Conservation (phyloP, 116 monocot genomes). For the Phalaenopsis hybrid region DNA sequence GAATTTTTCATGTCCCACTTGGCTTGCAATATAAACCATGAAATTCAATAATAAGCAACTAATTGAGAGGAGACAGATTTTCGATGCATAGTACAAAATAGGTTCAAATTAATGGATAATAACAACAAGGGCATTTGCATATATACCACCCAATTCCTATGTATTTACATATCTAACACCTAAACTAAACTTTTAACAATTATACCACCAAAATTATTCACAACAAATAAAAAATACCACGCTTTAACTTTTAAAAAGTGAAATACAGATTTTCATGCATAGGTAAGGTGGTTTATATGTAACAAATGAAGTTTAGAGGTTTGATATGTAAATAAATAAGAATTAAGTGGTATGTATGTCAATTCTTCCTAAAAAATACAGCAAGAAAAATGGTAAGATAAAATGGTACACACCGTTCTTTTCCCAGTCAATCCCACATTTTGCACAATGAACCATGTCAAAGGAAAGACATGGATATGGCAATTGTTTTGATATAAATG, state of each 20-base stretch:
- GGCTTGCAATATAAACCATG: not conserved
- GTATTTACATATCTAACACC: too few species aligned
- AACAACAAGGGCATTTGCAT: not conserved
- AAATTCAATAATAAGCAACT: not conserved
- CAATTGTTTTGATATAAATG: constrained; percentile 63
- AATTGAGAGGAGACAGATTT: not conserved
- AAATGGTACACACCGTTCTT: constrained; percentile 44
- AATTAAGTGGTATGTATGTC: too few species aligned
- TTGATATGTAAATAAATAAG: too few species aligned
- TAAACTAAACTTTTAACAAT: too few species aligned
- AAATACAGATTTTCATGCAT: too few species aligned
- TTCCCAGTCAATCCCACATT: constrained; percentile 82
- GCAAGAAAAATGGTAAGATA: not conserved
- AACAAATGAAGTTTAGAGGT: too few species aligned
- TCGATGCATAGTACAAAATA: not conserved
- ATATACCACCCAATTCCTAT: too few species aligned
- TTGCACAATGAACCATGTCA: constrained; percentile 86
- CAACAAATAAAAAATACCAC: too few species aligned
- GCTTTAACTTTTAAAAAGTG: too few species aligned
- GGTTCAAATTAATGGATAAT: not conserved
- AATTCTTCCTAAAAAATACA: too few species aligned
- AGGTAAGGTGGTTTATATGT: too few species aligned
- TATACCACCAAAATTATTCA: too few species aligned
- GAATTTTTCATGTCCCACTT: not conserved
- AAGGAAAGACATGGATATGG: constrained; percentile 83